phyloP scores from a whole-genome alignment of 2,329 filamentous ascomycete species.

The Penicillium rolfsii region DNA sequence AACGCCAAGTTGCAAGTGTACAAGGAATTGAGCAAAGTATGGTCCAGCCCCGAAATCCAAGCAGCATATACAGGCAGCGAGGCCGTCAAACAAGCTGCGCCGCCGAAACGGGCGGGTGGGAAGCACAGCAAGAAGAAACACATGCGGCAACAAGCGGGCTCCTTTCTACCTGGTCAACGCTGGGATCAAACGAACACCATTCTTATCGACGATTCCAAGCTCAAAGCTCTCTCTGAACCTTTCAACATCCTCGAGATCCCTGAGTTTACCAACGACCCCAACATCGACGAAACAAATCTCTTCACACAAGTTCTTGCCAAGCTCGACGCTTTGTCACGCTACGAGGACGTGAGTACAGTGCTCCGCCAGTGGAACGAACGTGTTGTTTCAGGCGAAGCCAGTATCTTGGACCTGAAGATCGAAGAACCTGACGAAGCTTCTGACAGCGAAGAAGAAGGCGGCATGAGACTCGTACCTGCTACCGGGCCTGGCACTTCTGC shows the following conservation, averaged over 20 bases:
- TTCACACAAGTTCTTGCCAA: conserved; percentile 57
- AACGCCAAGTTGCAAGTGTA: conserved; percentile 78
- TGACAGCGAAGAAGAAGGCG: conserved; percentile 21
- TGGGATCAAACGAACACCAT: conserved; percentile 89
- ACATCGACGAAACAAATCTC: conserved; percentile 47
- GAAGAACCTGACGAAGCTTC: conserved; percentile 4
- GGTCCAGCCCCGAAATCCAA: conserved; percentile 58
- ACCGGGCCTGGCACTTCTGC: neutral
- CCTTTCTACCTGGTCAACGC: conserved; percentile 50
- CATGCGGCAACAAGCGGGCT: conserved; percentile 8
- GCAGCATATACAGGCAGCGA: conserved; percentile 43
- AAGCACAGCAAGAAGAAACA: conserved; percentile 35
- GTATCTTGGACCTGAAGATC: conserved; percentile 31
- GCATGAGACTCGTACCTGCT: conserved; percentile 14
- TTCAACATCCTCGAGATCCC: conserved; percentile 80
- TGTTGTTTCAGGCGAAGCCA: conserved; percentile 12
- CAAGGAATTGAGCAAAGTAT: conserved; percentile 77
- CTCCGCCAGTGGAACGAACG: conserved; percentile 41
- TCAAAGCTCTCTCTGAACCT: conserved; percentile 83
- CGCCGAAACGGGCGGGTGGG: conserved; percentile 2
- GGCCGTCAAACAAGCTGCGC: neutral
- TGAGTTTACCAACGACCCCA: conserved; percentile 64
- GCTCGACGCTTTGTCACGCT: conserved; percentile 55
- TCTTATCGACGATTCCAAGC: conserved; percentile 78
- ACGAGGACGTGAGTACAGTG: conserved; percentile 53